Percentiles rank a stretch among this genome's conserved stretches.
Evolutionary conservation across 345 rosid species (phyloP).

Genomic region (Draba incana): DNA sequence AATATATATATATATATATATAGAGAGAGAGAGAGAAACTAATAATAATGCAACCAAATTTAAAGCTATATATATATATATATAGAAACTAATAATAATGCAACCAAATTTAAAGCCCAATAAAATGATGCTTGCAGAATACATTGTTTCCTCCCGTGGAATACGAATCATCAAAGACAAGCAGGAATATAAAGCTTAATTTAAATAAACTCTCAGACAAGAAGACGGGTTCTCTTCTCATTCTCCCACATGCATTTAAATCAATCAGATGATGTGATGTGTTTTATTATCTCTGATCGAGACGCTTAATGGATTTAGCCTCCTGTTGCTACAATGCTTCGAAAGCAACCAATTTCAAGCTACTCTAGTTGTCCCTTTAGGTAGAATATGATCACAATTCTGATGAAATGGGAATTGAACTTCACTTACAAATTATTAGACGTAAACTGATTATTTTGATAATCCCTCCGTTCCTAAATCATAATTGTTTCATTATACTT

Average conservation of each 20-base stretch:
- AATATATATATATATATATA: too few relatives aligned
- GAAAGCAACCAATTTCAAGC: conserved; percentile 21
- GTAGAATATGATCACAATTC: background rate
- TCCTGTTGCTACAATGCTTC: conserved; percentile 19
- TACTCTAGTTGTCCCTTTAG: conserved; percentile 4
- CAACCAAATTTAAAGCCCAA: background rate
- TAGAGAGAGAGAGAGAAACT: too few relatives aligned
- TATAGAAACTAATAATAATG: background rate
- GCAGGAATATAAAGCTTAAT: background rate
- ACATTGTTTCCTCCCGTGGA: background rate
- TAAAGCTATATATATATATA: background rate
- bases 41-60: background rate
- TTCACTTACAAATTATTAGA: background rate
- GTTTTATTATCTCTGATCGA: conserved; percentile 6
- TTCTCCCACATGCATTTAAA: conserved; percentile 27
- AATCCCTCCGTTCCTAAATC: too few relatives aligned
- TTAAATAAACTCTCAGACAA: background rate
- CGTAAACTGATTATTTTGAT: too few relatives aligned
- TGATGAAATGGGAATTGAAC: background rate
- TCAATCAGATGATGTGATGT: conserved; percentile 17
- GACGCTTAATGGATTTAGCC: conserved; percentile 30
- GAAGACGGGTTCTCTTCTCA: conserved; percentile 22
- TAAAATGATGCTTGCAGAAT: background rate
- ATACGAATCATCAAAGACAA: background rate
- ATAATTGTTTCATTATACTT: too few relatives aligned